phyloP scores from a whole-genome alignment of 1,284 basidiomycete genomes.

The Rhodotorula sp. region DNA sequence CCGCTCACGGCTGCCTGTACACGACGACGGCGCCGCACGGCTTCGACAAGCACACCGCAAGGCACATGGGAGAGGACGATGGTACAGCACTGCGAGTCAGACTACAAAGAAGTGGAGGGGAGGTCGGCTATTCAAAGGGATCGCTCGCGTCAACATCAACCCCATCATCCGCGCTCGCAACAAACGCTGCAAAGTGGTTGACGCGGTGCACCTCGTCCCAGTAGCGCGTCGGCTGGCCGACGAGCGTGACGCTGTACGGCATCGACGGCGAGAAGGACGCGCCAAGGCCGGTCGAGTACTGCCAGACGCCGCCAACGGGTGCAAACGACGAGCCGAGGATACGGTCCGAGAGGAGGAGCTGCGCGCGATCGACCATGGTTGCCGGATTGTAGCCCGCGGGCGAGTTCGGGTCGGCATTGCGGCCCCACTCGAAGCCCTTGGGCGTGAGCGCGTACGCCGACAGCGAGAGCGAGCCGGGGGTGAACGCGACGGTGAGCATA shows the following conservation, averaged over 20 bases:
- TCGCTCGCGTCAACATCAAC: slow-evolving; percentile 23
- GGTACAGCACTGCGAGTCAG: no score
- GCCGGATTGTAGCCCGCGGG: slow-evolving; percentile 76
- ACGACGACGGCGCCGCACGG: no score
- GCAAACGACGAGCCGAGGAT: slow-evolving; percentile 55
- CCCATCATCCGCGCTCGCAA: slow-evolving; percentile 27
- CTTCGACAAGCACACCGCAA: no score
- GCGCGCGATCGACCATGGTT: slow-evolving; percentile 95
- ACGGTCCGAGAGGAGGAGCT: slow-evolving; percentile 90
- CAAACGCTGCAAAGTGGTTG: slow-evolving; percentile 29
- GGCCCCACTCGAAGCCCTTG: slow-evolving; percentile 93
- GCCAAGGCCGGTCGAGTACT: slow-evolving; percentile 66
- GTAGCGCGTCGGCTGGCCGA: slow-evolving; percentile 85
- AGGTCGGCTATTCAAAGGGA: slow-evolving; percentile 12
- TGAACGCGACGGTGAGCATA: slow-evolving; percentile 93
- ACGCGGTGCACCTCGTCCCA: slow-evolving; percentile 59
- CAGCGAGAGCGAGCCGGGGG: slow-evolving; percentile 93
- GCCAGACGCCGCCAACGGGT: slow-evolving; percentile 76
- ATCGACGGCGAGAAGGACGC: slow-evolving; percentile 86
- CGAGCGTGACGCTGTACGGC: slow-evolving; percentile 77
- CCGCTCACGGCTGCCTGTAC: no score
- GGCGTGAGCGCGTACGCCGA: slow-evolving; percentile 86
- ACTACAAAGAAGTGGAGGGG: no score
- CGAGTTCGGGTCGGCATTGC: slow-evolving; percentile 61
- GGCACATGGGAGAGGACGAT: no score